Conservation (phyloP, 352 stramenopile genomes). For the Globisporangium apiculatum region DNA sequence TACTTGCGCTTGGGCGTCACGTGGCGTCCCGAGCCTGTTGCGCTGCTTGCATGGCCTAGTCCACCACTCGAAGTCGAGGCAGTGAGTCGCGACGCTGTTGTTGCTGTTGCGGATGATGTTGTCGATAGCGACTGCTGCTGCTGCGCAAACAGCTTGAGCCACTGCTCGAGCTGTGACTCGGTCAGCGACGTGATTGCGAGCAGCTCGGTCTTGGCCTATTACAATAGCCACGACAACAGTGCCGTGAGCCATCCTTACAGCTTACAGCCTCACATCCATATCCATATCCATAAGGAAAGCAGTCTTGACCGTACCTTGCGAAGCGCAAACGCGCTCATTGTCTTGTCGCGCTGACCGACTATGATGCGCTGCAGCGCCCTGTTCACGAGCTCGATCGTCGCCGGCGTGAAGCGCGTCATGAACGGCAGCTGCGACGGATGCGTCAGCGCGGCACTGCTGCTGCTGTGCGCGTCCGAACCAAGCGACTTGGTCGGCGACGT, state of each 20-base stretch:
- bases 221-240: neutral
- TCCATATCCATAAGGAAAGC: neutral
- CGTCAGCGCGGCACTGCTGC: slow-evolving; percentile 16
- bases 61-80: slow-evolving; percentile 9
- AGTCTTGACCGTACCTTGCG: slow-evolving; percentile 26
- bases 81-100: slow-evolving; percentile 1
- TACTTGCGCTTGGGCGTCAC: slow-evolving; percentile 47
- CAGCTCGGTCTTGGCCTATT: slow-evolving; percentile 38
- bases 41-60: neutral
- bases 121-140: slow-evolving; percentile 18
- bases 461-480: neutral
- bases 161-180: slow-evolving; percentile 57
- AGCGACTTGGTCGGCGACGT: slow-evolving; percentile 4
- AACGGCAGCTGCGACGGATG: slow-evolving; percentile 49
- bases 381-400: slow-evolving; percentile 32
- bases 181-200: slow-evolving; percentile 49
- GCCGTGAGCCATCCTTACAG: too few relatives aligned
- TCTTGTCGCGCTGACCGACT: slow-evolving; percentile 43
- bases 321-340: slow-evolving; percentile 29
- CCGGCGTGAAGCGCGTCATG: slow-evolving; percentile 25
- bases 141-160: slow-evolving; percentile 34
- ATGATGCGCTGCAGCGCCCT: slow-evolving; percentile 49
- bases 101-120: neutral
- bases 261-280: too few relatives aligned
- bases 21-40: slow-evolving; percentile 20